Base-by-base conservation (phyloP, 1,284 basidiomycete genomes). In the Trichosporon asahii region DNA sequence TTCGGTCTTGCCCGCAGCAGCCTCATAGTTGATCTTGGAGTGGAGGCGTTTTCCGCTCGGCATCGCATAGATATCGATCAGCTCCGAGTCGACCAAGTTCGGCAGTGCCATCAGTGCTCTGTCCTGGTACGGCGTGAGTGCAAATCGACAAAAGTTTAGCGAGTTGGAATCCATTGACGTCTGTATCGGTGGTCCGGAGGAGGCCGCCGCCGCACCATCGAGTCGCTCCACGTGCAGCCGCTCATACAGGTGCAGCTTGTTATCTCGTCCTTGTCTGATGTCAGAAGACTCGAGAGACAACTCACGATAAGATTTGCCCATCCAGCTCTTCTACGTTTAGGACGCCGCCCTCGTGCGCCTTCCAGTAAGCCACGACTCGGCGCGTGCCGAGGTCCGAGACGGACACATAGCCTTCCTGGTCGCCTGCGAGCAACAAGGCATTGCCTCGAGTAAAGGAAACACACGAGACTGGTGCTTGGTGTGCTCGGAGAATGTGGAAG, bases 121-220 rank as follows among this genome's bases (percentile, higher is more conserved):
- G 64, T 68, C 70, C 12, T 68, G 40, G 35, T 53, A 29, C 1
- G 44, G 78, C 33, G 88, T 76, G 0, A 91, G 78, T 3, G 89
- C 88, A 79, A 95, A 94, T 0, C 90, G 88, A 82, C 94, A 95
- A 78, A 91, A 96, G 80, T 95, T 96, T 73, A 96, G 86, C 1
- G 93, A 89, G 79, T 96, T 97, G 70, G 94, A 89, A 76, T 92
- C 91, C 81, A 96, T 84, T 0, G 90, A 90, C 74, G 89, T 89
- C 2, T 83, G 77, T 6, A 92, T 78, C 6, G 78, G 72, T 2
- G 91, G 92, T 2, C 49, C 44, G 0, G 81, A 82, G 1, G 40
- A 23, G 6, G 44, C 64, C 11, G 64, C 29, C 6, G 31, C 44
- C n/a, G 57, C 31, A 85, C 84, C 12, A 84, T 86, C 2, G 87